Conservation (phyloP, 345 rosid genomes). For the Rhodamnia rubescens region DNA sequence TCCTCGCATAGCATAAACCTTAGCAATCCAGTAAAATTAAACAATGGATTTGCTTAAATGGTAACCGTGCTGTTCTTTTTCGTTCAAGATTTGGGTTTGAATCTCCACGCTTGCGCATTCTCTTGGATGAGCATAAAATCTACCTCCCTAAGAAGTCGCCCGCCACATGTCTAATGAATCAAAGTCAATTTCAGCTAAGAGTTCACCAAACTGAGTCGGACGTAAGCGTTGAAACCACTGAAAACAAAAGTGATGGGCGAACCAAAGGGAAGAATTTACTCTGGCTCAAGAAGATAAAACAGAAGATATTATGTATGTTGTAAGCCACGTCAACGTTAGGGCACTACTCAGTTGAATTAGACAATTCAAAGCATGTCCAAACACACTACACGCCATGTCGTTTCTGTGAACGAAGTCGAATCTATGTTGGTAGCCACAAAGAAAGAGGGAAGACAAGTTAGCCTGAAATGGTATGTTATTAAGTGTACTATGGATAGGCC, state of each 20-base stretch:
- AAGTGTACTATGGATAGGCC: background rate
- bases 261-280: background rate
- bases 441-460: background rate
- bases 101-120: accelerated
- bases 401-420: background rate
- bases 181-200: background rate
- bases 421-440: background rate
- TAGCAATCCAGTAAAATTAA: background rate
- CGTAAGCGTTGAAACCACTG: background rate
- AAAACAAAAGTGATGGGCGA: background rate
- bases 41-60: background rate
- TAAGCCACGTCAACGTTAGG: background rate
- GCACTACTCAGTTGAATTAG: background rate
- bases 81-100: background rate
- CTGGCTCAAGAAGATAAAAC: background rate
- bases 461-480: background rate
- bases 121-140: background rate
- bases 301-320: background rate
- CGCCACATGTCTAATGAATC: background rate
- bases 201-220: background rate
- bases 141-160: background rate
- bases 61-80: background rate
- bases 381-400: background rate
- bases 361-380: background rate
- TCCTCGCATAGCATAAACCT: background rate